Evolutionary conservation across 495 filamentous ascomycete species (phyloP).

Genomic region (Hypoxylon crocopeplum): DNA sequence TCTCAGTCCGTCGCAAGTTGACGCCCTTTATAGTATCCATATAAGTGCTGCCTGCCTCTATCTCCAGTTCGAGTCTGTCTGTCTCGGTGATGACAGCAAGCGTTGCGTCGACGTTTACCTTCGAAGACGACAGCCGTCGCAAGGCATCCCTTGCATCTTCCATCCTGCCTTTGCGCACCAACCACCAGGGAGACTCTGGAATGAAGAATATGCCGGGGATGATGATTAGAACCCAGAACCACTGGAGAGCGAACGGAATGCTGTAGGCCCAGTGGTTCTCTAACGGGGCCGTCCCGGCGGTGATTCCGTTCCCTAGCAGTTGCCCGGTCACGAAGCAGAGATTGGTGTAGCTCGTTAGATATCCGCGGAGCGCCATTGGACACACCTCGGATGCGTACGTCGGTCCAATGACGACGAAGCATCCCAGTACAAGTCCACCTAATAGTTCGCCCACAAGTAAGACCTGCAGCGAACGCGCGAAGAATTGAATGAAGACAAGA

Average conservation of each 20-base stretch:
- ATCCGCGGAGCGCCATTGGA: slow-evolving; percentile 62
- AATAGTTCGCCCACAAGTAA: slow-evolving; percentile 60
- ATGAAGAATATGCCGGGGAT: slow-evolving; percentile 62
- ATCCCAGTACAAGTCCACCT: slow-evolving; percentile 59
- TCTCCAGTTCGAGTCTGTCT: slow-evolving; percentile 63
- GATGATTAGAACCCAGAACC: slow-evolving; percentile 70
- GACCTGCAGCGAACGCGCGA: slow-evolving; percentile 52
- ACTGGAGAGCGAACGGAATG: slow-evolving; percentile 68
- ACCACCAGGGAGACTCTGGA: slow-evolving; percentile 71
- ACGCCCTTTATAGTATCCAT: slow-evolving; percentile 61
- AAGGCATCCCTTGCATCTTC: slow-evolving; percentile 58
- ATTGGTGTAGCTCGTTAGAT: slow-evolving; percentile 66
- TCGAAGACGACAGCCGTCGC: slow-evolving; percentile 47
- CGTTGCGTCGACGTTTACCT: slow-evolving; percentile 47
- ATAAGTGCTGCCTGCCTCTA: slow-evolving; percentile 63
- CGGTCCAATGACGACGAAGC: slow-evolving; percentile 61
- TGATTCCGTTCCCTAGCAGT: slow-evolving; percentile 61
- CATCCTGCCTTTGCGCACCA: slow-evolving; percentile 61
- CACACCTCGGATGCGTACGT: slow-evolving; percentile 70
- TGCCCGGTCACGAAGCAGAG: slow-evolving; percentile 74
- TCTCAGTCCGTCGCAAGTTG: slow-evolving; percentile 63
- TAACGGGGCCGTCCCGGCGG: slow-evolving; percentile 54
- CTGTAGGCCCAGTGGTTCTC: slow-evolving; percentile 59
- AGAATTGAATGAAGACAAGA: slow-evolving; percentile 66
- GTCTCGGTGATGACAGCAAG: slow-evolving; percentile 69